Evolutionary conservation across 2,329 filamentous ascomycete species (phyloP), one percentile per base, ranked within the genome.

Genomic region (Incumbomyces lentus): DNA sequence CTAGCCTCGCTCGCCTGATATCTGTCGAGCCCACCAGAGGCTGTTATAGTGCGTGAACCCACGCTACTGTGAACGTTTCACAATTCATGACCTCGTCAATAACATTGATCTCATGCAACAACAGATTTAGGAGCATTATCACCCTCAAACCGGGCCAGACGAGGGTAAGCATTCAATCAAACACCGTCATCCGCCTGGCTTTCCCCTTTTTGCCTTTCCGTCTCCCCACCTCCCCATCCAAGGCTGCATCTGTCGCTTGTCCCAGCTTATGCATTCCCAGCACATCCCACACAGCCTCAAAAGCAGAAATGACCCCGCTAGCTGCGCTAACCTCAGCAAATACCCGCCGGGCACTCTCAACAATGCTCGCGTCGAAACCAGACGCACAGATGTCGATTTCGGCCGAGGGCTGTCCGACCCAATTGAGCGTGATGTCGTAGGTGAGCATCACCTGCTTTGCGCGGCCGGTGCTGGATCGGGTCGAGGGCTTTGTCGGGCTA

Each of bases 371-470:
- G 10, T 46, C 42, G 13, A 57, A 44, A 8, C 55, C 55, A 31
- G 42, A 44, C 10, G 44, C 22, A 16, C 46, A 37, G 10, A 57
- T 49, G 19, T 49, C 37, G 16, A 53, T 47, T 2, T 44, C n/a
- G 16, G 49, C 50, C 5, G 19, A 44, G 11, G 44, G 22, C 6
- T 45, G 39, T 26, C 55, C 51, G n/a, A 46, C 49, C 53, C 54
- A 56, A 32, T 51, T 43, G 6, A 58, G 36, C 14, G 47, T 32
- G 14, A 56, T 50, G n/a, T 50, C 22, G 49, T 52, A 56, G 10
- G 37, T 40, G 10, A 58, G 45, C 46, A 58, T 47, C 42, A 56
- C 31, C 40, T 50, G 51, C 29, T 43, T 39, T 41, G 29, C 22
- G 26, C 46, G 48, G 33, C 33, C 16, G 5, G 8, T 26, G 34